Percentiles rank a stretch among this genome's conserved stretches.
These are phyloP conservation scores for Cyberlindnera nakhonratchasimensis DNA, from an alignment of 805 yeast genomes.

Conservation along the genomic window DNA sequence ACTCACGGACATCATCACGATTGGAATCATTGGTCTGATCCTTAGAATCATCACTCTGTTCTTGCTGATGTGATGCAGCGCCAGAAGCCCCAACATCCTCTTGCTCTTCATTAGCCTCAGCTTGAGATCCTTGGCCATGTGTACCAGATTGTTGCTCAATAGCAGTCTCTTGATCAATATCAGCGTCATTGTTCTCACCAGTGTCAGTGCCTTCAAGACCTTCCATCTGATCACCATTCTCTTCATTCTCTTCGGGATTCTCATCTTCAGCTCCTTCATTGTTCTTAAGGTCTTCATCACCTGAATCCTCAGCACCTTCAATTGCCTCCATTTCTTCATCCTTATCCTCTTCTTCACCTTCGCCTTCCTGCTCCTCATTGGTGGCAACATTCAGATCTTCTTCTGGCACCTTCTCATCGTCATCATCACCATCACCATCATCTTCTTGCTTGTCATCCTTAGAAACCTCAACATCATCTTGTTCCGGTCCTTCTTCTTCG, in stretches of 20 bases:
- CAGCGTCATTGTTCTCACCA: constrained; percentile 40
- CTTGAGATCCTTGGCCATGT: constrained; percentile 61
- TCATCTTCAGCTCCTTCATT: constrained; percentile 31
- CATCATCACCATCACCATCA: constrained; percentile 26
- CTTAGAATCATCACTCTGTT: constrained; percentile 40
- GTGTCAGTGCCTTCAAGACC: constrained; percentile 53
- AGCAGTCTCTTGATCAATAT: constrained; percentile 54
- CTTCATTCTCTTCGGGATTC: constrained; percentile 39
- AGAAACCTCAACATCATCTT: constrained; percentile 36
- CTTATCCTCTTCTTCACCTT: constrained; percentile 30
- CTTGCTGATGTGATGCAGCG: constrained; percentile 40
- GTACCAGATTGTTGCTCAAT: constrained; percentile 57
- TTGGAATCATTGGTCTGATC: constrained; percentile 47
- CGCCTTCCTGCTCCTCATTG: constrained; percentile 33
- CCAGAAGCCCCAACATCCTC: constrained; percentile 71
- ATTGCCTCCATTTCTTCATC: constrained; percentile 31
- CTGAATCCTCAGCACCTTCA: constrained; percentile 33
- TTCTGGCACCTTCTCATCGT: constrained; percentile 30
- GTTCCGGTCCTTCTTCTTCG: constrained; percentile 37
- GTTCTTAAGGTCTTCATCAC: constrained; percentile 32
- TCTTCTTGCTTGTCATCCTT: constrained; percentile 30
- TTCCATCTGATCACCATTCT: constrained; percentile 42
- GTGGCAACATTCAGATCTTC: constrained; percentile 29
- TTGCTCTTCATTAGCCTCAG: constrained; percentile 52
- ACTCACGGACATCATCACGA: constrained; percentile 66